Evolutionary conservation across 2,329 filamentous ascomycete genomes (phyloP).

Genomic region (Apiospora arundinis): DNA sequence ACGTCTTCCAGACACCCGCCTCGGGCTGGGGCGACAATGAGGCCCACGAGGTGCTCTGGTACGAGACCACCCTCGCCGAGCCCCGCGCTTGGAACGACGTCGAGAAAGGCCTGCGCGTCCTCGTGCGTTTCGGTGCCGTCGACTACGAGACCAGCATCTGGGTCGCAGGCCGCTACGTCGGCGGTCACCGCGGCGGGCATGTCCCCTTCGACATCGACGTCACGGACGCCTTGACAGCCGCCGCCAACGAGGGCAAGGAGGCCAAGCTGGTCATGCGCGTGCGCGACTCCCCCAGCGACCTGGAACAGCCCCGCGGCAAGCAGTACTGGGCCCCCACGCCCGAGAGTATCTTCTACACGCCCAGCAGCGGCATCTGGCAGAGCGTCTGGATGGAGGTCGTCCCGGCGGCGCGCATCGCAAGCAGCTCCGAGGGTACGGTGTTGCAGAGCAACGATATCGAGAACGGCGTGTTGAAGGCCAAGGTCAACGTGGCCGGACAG

Average conservation of each 20-base stretch:
- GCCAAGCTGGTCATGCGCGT: constrained; percentile 62
- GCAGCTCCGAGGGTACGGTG: constrained; percentile 64
- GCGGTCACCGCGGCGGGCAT: constrained; percentile 63
- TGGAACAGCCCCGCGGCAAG: constrained; percentile 71
- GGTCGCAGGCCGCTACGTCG: constrained; percentile 59
- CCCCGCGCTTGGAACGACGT: constrained; percentile 52
- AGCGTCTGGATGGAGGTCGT: constrained; percentile 63
- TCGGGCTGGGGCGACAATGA: constrained; percentile 67
- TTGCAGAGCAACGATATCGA: constrained; percentile 60
- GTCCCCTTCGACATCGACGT: constrained; percentile 65
- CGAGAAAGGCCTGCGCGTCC: constrained; percentile 47
- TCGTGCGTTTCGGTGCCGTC: constrained; percentile 65
- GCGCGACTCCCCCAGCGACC: constrained; percentile 67
- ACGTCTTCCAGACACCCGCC: constrained; percentile 68
- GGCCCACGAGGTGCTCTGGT: constrained; percentile 73
- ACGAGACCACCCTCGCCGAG: constrained; percentile 61
- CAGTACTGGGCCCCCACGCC: constrained; percentile 69
- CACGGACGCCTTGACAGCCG: constrained; percentile 51
- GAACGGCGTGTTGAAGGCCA: constrained; percentile 56
- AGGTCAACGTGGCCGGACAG: constrained; percentile 53
- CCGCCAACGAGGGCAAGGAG: constrained; percentile 38
- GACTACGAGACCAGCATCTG: constrained; percentile 67
- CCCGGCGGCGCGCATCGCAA: constrained; percentile 57
- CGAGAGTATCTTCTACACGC: constrained; percentile 66
- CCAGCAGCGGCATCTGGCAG: constrained; percentile 64